A percentile compares a stretch with the other conserved stretches of the same genome.
phyloP scores from a whole-genome alignment of 441 rosid species.

The Jatropha podagrica region DNA sequence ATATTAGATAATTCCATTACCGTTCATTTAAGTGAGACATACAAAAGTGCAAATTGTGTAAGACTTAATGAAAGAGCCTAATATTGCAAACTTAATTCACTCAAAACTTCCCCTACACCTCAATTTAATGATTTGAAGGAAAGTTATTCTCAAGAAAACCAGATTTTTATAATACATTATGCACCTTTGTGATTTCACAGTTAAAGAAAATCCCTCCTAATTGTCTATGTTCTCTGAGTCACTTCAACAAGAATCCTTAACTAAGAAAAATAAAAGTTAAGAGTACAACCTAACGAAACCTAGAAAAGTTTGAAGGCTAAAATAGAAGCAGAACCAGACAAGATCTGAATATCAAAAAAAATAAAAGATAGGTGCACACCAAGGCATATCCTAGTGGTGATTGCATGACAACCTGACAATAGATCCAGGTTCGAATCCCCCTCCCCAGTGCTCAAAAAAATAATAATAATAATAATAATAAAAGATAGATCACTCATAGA shows the following conservation, averaged over 20 bases:
- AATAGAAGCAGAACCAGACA: background rate
- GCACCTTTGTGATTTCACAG: too few species aligned
- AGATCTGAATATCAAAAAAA: background rate
- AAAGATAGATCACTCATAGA: background rate
- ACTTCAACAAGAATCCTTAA: background rate
- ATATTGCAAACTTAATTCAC: background rate
- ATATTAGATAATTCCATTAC: background rate
- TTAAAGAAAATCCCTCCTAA: background rate
- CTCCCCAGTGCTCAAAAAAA: too few species aligned
- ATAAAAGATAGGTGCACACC: too few species aligned
- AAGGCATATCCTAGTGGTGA: too few species aligned
- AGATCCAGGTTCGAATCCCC: too few species aligned
- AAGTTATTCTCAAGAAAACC: too few species aligned
- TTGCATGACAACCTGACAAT: too few species aligned
- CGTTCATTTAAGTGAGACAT: background rate
- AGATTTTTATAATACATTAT: background rate
- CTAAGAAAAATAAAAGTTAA: background rate
- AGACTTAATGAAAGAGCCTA: background rate
- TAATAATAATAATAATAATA: too few species aligned
- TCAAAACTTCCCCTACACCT: background rate
- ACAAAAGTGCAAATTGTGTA: background rate
- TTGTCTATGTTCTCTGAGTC: background rate
- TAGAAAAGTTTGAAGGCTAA: background rate
- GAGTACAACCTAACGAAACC: background rate
- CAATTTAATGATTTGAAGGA: too few species aligned